phyloP scores from a whole-genome alignment of 257 asterid species.

The Jaltomata sinuosa region DNA sequence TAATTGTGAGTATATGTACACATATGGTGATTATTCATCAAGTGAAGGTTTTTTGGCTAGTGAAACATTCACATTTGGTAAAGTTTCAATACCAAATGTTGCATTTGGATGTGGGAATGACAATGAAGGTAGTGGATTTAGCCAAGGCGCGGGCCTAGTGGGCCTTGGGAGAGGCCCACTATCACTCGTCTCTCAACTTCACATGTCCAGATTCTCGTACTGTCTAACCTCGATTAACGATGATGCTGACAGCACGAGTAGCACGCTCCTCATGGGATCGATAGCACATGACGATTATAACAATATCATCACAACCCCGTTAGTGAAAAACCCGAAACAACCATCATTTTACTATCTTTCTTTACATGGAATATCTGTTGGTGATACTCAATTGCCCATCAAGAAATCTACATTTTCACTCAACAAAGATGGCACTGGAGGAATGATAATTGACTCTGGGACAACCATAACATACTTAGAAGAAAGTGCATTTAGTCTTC shows the following conservation, averaged over 20 bases:
- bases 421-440: slow-evolving; percentile 60
- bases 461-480: slow-evolving; percentile 71
- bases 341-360: slow-evolving; percentile 73
- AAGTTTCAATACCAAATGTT: slow-evolving; percentile 29
- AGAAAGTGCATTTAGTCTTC: slow-evolving; percentile 29
- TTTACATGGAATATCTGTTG: slow-evolving; percentile 73
- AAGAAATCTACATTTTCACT: slow-evolving; percentile 36
- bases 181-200: slow-evolving; percentile 72
- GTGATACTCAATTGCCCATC: slow-evolving; percentile 43
- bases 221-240: slow-evolving; percentile 68
- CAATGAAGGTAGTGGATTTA: slow-evolving; percentile 61
- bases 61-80: slow-evolving; percentile 53
- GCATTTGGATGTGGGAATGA: slow-evolving; percentile 82
- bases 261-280: slow-evolving; percentile 64
- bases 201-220: slow-evolving; percentile 65
- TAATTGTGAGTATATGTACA: slow-evolving; percentile 50
- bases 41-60: slow-evolving; percentile 58
- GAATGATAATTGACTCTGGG: slow-evolving; percentile 87
- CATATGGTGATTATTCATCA: slow-evolving; percentile 74
- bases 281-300: neutral
- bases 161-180: slow-evolving; percentile 81
- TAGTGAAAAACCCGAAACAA: slow-evolving; percentile 46
- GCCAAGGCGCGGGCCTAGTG: slow-evolving; percentile 72
- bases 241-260: slow-evolving; percentile 20
- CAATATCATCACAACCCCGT: slow-evolving; percentile 28